Evolutionary conservation across 2,329 filamentous ascomycete genomes (phyloP).

Genomic region (Colletotrichum orbiculare): DNA sequence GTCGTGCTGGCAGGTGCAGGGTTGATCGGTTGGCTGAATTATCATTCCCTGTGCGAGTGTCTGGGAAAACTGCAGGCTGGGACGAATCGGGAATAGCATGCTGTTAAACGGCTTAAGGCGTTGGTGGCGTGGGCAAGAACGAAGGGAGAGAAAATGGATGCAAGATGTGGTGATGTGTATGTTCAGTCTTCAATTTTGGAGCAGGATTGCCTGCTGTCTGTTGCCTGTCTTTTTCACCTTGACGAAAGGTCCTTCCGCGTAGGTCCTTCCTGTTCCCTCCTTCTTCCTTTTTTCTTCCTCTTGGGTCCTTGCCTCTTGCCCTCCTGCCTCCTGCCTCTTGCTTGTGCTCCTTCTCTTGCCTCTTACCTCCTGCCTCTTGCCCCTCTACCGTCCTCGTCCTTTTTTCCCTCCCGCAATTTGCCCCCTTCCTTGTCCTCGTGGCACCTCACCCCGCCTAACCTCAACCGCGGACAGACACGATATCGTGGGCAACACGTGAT

Average conservation of each 20-base stretch:
- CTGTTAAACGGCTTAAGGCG: constrained; percentile 2
- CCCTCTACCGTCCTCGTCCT: too few species aligned
- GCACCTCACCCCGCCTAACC: too few species aligned
- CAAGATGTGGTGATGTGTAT: neutral
- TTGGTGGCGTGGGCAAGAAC: constrained; percentile 17
- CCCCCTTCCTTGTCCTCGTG: neutral
- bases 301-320: too few species aligned
- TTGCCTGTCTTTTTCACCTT: too few species aligned
- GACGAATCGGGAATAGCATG: constrained; percentile 21
- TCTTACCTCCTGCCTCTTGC: too few species aligned
- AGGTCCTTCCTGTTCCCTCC: neutral
- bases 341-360: constrained; percentile 8
- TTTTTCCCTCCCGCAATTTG: too few species aligned
- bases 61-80: constrained; percentile 22
- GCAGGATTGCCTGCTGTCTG: too few species aligned
- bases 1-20: constrained; percentile 10
- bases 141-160: constrained; percentile 1
- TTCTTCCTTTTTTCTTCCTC: neutral
- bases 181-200: too few species aligned
- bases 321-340: neutral
- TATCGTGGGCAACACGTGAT: too few species aligned
- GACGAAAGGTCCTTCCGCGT: too few species aligned
- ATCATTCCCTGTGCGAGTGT: neutral
- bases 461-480: neutral
- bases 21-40: constrained; percentile 14